phyloP scores from a whole-genome alignment of 768 basidiomycete species.

The Kwoniella europaea region DNA sequence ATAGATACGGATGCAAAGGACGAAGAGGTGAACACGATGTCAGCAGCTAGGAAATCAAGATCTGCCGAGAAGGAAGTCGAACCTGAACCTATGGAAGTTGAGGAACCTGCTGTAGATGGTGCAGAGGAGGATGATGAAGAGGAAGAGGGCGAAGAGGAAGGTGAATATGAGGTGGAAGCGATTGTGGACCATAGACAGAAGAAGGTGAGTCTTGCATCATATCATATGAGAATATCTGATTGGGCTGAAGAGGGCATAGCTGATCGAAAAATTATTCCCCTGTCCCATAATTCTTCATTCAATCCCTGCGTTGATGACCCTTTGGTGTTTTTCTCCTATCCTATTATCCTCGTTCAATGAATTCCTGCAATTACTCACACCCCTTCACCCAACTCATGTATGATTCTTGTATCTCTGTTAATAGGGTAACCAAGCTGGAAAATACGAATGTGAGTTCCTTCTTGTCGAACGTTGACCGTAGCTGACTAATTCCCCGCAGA shows the following conservation, averaged over 20 bases:
- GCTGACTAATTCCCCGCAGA: constrained; percentile 28
- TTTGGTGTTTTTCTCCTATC: no score
- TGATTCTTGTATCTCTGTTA: neutral
- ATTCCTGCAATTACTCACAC: no score
- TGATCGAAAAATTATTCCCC: no score
- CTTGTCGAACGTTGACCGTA: neutral
- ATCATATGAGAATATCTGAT: no score
- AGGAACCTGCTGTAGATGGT: constrained; percentile 7
- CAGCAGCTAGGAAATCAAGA: constrained; percentile 10
- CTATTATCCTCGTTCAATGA: no score
- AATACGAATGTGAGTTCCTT: constrained; percentile 45
- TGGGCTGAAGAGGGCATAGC: no score
- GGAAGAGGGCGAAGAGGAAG: constrained; percentile 26
- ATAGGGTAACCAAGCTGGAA: constrained; percentile 20
- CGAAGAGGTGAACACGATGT: neutral
- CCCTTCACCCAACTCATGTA: no score
- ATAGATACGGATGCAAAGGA: neutral
- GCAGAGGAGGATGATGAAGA: constrained; percentile 17
- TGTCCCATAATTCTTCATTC: no score
- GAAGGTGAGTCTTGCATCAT: constrained; percentile 10
- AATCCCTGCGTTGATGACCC: no score
- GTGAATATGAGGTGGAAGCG: constrained; percentile 28
- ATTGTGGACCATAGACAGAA: constrained; percentile 40
- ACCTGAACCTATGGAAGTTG: constrained; percentile 13
- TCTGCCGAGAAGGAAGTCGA: constrained; percentile 20